phyloP scores from a whole-genome alignment of 1,139 yeast species.

The Blastobotrys capitulatus region DNA sequence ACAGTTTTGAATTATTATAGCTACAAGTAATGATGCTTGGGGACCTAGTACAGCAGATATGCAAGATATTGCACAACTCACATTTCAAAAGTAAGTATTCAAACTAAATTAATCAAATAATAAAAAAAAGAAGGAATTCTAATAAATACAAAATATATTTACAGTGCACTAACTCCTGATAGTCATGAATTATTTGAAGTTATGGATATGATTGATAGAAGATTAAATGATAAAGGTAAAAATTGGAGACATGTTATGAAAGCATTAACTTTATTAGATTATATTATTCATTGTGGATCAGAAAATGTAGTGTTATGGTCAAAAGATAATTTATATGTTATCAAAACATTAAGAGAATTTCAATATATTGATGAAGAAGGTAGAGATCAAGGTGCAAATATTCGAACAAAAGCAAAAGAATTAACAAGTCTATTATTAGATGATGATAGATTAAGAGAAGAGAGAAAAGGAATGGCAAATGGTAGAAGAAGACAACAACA shows the following conservation, averaged over 20 bases:
- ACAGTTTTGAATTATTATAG: conserved; percentile 34
- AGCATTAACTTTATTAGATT: conserved; percentile 75
- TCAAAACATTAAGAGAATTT: conserved; percentile 89
- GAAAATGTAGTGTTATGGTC: conserved; percentile 95
- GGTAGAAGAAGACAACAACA: conserved; percentile 13
- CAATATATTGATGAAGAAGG: conserved; percentile 76
- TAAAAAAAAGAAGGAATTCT: not conserved
- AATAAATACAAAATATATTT: not conserved
- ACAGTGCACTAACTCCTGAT: conserved; percentile 18
- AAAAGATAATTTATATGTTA: conserved; percentile 79
- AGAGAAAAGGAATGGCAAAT: conserved; percentile 38
- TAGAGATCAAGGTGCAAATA: conserved; percentile 80
- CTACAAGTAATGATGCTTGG: conserved; percentile 83
- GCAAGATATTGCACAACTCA: conserved; percentile 76
- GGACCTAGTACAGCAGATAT: conserved; percentile 81
- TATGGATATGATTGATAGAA: conserved; percentile 92
- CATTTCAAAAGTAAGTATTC: conserved; percentile 48
- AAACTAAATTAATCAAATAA: not conserved
- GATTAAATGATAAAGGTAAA: conserved; percentile 94
- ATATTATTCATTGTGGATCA: conserved; percentile 78
- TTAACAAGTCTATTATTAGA: conserved; percentile 73
- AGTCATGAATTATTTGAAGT: conserved; percentile 77
- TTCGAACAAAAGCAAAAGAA: conserved; percentile 89
- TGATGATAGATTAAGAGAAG: conserved; percentile 75
- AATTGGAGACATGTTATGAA: conserved; percentile 98